Evolutionary conservation across 75 land plant species (phyloP).

Genomic region (Cupressus sempervirens): DNA sequence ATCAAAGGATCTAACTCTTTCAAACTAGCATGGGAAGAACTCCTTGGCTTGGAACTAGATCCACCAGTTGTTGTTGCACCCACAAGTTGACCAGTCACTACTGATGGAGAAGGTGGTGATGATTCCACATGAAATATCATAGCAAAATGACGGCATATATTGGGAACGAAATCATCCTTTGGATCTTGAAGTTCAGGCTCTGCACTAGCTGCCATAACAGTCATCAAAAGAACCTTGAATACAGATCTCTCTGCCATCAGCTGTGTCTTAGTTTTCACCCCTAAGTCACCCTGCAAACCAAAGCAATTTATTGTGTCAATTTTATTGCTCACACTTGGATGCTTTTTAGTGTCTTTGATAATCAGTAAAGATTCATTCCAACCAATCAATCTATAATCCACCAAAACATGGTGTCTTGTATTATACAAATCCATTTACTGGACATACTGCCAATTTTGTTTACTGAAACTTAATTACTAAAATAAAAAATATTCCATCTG

Average conservation of each 20-base stretch:
- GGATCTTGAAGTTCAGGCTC: conserved; percentile 80
- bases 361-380: neutral
- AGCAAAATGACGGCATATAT: conserved; percentile 96
- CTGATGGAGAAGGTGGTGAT: conserved; percentile 30
- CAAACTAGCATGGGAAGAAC: conserved; percentile 47
- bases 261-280: conserved; percentile 99
- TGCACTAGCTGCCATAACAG: conserved; percentile 84
- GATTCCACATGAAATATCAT: conserved; percentile 92
- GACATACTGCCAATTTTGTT: neutral
- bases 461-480: neutral
- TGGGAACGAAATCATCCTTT: conserved; percentile 83
- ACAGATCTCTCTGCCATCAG: conserved; percentile 96
- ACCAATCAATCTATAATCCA: neutral
- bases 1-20: conserved; percentile 96
- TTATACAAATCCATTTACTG: neutral
- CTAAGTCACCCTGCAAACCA: conserved; percentile 79
- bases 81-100: conserved; percentile 23
- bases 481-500: neutral
- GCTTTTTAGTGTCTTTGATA: neutral
- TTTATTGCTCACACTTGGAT: neutral
- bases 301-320: neutral
- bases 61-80: conserved; percentile 32
- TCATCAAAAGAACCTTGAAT: conserved; percentile 84
- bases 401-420: neutral
- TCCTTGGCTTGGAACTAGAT: conserved; percentile 38